These are phyloP conservation scores for Eucalyptus erythrocorys DNA, from an alignment of 345 rosid species.

Conservation along the genomic window DNA sequence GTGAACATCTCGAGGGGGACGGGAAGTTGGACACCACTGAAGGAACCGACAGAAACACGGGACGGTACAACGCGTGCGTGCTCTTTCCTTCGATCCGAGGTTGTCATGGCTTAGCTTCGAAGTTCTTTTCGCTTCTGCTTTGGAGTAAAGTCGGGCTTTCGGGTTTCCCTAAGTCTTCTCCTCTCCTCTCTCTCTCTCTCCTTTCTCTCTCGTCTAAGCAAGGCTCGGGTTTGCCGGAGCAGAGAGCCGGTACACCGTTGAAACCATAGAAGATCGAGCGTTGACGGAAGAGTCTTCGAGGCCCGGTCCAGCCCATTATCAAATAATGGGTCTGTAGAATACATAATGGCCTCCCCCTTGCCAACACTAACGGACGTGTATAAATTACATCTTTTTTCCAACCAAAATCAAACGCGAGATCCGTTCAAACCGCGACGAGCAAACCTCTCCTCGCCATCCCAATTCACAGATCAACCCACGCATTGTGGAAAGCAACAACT, in stretches of 20 bases:
- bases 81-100: not conserved
- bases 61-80: too few species aligned
- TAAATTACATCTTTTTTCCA: too few species aligned
- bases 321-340: too few species aligned
- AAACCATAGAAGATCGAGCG: not conserved
- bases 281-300: not conserved
- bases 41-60: not conserved
- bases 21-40: not conserved
- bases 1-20: not conserved
- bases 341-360: not conserved
- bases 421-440: not conserved
- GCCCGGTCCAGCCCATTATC: not conserved
- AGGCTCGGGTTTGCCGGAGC: too few species aligned
- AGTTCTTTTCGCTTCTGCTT: not conserved
- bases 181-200: too few species aligned
- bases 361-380: too few species aligned
- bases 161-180: not conserved
- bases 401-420: not conserved
- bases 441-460: not conserved
- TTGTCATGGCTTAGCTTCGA: not conserved
- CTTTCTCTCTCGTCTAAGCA: too few species aligned
- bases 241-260: not conserved
- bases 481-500: not conserved
- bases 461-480: not conserved
- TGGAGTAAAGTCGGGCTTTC: not conserved